Evolutionary conservation across 768 basidiomycete genomes (phyloP).

Genomic region (Russula foetens): DNA sequence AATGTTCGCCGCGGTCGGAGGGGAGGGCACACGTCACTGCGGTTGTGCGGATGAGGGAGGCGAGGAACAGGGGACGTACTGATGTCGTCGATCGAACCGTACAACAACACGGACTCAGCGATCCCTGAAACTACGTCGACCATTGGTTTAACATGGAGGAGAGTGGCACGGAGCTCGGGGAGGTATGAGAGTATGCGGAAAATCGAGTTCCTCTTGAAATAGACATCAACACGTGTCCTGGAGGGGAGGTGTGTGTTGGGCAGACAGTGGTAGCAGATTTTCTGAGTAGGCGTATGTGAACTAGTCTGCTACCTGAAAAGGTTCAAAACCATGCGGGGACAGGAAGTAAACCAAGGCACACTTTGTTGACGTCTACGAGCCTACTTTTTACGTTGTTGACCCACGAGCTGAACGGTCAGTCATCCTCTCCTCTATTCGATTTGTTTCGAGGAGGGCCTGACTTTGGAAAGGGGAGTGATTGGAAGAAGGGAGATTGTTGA

Average conservation of each 20-base stretch:
- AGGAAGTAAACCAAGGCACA: constrained; percentile 20
- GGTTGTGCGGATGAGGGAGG: constrained; percentile 16
- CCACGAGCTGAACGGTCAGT: constrained; percentile 50
- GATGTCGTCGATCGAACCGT: constrained; percentile 70
- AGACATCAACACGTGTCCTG: constrained; percentile 75
- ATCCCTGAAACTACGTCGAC: constrained; percentile 73
- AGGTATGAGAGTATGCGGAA: constrained; percentile 76
- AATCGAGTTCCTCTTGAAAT: constrained; percentile 75
- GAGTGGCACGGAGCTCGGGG: constrained; percentile 59
- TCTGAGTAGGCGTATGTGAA: constrained; percentile 73
- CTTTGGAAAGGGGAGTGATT: constrained; percentile 64
- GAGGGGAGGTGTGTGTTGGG: constrained; percentile 72
- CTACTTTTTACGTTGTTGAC: constrained; percentile 49
- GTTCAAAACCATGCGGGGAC: neutral
- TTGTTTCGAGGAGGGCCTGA: constrained; percentile 60
- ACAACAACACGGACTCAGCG: constrained; percentile 57
- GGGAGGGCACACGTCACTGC: constrained; percentile 24
- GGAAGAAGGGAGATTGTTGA: constrained; percentile 60
- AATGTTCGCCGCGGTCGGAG: constrained; percentile 56
- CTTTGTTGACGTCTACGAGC: constrained; percentile 49
- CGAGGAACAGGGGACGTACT: constrained; percentile 52
- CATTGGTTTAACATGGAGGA: constrained; percentile 47
- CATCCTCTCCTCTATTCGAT: constrained; percentile 58
- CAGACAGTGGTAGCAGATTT: constrained; percentile 74
- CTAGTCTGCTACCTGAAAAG: constrained; percentile 49